Evolutionary conservation across 495 filamentous ascomycete species (phyloP), one percentile per base, ranked within the genome.

Genomic region (Xylaria acuta): DNA sequence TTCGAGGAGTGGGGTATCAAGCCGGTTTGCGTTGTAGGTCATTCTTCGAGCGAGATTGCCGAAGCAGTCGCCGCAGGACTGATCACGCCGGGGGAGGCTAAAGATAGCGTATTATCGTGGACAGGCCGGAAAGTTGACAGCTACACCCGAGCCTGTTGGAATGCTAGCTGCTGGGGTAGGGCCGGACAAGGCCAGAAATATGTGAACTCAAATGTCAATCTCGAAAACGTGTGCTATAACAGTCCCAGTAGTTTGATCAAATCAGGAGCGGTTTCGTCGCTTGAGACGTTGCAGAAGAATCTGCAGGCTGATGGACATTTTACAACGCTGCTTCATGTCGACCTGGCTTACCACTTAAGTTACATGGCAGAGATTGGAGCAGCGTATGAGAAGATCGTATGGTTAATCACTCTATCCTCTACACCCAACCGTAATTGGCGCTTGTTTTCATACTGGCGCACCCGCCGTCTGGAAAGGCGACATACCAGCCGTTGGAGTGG

Each of bases 331-430:
- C 82, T 92, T 0, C 77, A 80, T 11, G 88, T 92, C 18, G 82
- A 87, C 43, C 78, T 83, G 22, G 90, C 89, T 0, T 92, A 90
- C 70, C 91, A 93, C 73, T 92, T 89, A 0, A 82, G 85, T 65
- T 86, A 91, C 71, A 91, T 92, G 86, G 69, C 80, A 25, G 64
- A 79, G n/a, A 76, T 84, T 5, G 82, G 79, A 34, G 73, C 81
- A 49, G 76, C 79, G 20, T 85, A 86, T 64, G 45, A 40, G 47
- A n/a, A 59, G 45, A 11, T 43, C 47, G 22, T 59, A 75, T 2
- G 73, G 68, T 18, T 77, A 84, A 64, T 80, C 78, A 9, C 69
- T 60, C 5, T 65, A 65, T 51, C 45, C 47, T 11, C 70, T 87
- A 25, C 84, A 87, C 68, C 85, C 85, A 3, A 76, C 77, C 0